Evolutionary conservation across 495 filamentous ascomycete genomes (phyloP), one percentile per base, ranked within the genome.

Genomic region (Bacidia gigantensis): DNA sequence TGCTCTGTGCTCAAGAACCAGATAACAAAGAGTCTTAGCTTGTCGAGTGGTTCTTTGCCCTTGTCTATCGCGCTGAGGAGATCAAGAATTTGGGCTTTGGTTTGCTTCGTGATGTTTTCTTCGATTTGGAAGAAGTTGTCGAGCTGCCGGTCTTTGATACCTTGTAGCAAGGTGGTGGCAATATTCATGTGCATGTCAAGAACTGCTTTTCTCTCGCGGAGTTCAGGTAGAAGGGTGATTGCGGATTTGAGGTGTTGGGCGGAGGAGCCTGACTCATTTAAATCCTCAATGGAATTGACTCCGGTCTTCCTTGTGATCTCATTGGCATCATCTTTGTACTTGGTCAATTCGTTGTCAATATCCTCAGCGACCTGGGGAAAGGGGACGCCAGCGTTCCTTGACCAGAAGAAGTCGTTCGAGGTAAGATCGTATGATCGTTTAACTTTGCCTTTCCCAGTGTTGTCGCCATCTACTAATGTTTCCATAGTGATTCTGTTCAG

Each of bases 101-200:
- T 85, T 66, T 95, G 87, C 66, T 93, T 96, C 62, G 81, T 84
- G 57, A 97, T 86, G 58, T 82, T 87, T 65, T 99, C 89, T 61
- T 99, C 93, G 22, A 95, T 75, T 66, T 97, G 87, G 69, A 88
- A 97, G 70, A 85, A 99, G 61, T 89, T 90, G 63, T 99, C 92
- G 21, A 99, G 69, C 64, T 97, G 88, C 2, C 93, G 82, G 56
- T 90, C 88, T 65, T 95, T 93, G 65, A 95, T 92, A 1, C 88
- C 89, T 56, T 84, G 85, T 44, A 95, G 68, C 7, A 95, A 66
- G 14, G 85, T 81, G 9, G 86, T 87, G n/a, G 87, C 78, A 52
- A 95, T 95, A 64, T 94, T 95, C 93, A 99, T 99, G 66, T 99
- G 93, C 87, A 95, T 97, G 62, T 96, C 90, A 11, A 99, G 75